Conservation (phyloP, 192 early-diverging fungal genomes). For the Entomortierella beljakovae region DNA sequence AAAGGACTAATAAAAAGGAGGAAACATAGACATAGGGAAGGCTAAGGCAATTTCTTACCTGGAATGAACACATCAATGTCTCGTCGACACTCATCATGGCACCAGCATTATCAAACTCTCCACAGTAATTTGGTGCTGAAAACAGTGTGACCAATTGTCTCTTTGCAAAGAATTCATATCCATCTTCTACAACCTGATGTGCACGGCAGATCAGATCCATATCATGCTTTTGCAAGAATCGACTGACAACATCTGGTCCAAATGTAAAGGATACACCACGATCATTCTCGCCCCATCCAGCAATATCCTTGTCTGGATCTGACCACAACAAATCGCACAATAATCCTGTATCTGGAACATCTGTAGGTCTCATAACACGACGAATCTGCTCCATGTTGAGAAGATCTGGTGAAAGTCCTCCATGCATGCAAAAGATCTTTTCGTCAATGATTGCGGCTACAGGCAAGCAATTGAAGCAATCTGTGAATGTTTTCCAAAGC, state of each 20-base stretch:
- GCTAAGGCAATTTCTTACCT: constrained; percentile 62
- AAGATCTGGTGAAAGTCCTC: constrained; percentile 96
- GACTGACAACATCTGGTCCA: constrained; percentile 92
- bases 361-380: constrained; percentile 96
- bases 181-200: constrained; percentile 98
- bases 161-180: constrained; percentile 99
- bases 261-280: constrained; percentile 97
- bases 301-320: constrained; percentile 96
- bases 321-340: constrained; percentile 97
- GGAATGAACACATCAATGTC: constrained; percentile 88
- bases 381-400: constrained; percentile 98
- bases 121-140: constrained; percentile 97
- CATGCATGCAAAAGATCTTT: constrained; percentile 99
- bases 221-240: constrained; percentile 96
- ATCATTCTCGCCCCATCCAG: constrained; percentile 97
- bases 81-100: constrained; percentile 93
- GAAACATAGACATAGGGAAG: no score
- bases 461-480: constrained; percentile 98
- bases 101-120: constrained; percentile 90
- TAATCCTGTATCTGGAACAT: constrained; percentile 97
- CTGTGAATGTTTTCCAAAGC: constrained; percentile 99
- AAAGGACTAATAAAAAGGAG: no score
- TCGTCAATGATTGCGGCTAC: constrained; percentile 98
- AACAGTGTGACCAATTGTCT: constrained; percentile 96
- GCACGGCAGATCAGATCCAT: constrained; percentile 98